Evolutionary conservation across 2,329 filamentous ascomycete genomes (phyloP), one percentile per base, ranked within the genome.

Genomic region (Mollisia scopiformis): DNA sequence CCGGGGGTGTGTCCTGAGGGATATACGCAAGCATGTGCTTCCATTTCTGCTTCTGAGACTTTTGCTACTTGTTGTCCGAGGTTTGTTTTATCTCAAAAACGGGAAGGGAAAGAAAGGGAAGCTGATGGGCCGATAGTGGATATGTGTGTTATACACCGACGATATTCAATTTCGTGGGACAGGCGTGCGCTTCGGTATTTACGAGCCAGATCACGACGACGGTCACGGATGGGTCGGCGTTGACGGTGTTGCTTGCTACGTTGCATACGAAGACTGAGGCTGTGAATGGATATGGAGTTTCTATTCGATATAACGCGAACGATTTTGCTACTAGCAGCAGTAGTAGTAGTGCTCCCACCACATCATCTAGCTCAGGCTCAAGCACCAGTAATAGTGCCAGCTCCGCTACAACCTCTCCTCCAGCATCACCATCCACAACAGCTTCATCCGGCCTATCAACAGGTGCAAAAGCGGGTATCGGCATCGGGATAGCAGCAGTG

Each of bases 41-140:
- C n/a, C 6, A n/a, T 56, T 5, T 56, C 31, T 7, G 21, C 31
- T 23, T 51, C 53, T 35, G 52, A 60, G 43, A 60, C 58, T 6
- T 30, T 33, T 43, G 58, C 58, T 6, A 55, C 51, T 14, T 60
- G 58, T 46, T 60, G 58, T 56, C 58, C 58, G 6, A 56, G 21
- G 58, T 60, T 33, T 21, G 52, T 39, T n/a, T 19, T 19, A 33
- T 39, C 37, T 7, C 37, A 13, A 39, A 7, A 43, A 10, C 10
- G n/a, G n/a, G 21, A 19, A 6, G 13, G 39, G 11, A 43, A 21
- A 43, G 6, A 7, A 21, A 10, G 11, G 10, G 39, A n/a, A 21
- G n/a, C 28, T 6, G 25, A 33, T 33, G 10, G 10, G 39, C n/a
- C 7, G 41, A n/a, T 31, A 60, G 58, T 13, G 58, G 58, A 30